These are phyloP conservation scores for Xanthoceras sorbifolium DNA, from an alignment of 345 rosid species.

Conservation along the genomic window DNA sequence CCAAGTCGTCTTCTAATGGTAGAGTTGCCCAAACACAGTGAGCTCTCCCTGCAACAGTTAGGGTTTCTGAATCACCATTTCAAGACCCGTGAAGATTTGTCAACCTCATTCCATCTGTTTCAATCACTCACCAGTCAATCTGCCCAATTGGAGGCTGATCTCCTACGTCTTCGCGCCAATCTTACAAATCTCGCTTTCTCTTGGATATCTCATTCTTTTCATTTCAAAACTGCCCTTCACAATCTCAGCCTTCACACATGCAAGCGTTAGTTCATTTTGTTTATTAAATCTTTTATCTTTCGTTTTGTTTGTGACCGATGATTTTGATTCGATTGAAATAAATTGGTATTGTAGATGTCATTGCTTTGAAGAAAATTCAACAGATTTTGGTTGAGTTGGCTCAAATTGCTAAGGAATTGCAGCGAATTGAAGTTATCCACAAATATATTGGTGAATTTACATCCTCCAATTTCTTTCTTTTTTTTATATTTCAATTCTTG, in stretches of 20 bases:
- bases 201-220: slow-evolving; percentile 66
- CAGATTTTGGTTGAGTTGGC: slow-evolving; percentile 42
- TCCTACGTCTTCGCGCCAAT: slow-evolving; percentile 40
- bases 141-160: slow-evolving; percentile 36
- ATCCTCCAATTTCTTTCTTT: background rate
- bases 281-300: background rate
- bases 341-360: slow-evolving; percentile 41
- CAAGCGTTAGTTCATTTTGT: slow-evolving; percentile 19
- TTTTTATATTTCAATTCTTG: background rate
- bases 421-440: slow-evolving; percentile 41
- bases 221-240: slow-evolving; percentile 42
- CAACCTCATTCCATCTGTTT: slow-evolving; percentile 37
- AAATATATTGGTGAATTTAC: slow-evolving; percentile 53
- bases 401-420: slow-evolving; percentile 47
- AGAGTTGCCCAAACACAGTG: slow-evolving; percentile 37
- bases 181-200: slow-evolving; percentile 56
- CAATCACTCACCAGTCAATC: slow-evolving; percentile 36
- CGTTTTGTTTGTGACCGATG: background rate
- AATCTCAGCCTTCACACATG: slow-evolving; percentile 43
- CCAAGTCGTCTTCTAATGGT: too few species aligned
- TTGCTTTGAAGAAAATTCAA: slow-evolving; percentile 29
- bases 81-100: slow-evolving; percentile 43
- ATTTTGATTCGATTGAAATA: background rate
- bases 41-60: slow-evolving; percentile 31
- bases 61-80: slow-evolving; percentile 49